Conservation (phyloP, 306 rosid genomes). For the Macrotyloma uniflorum region DNA sequence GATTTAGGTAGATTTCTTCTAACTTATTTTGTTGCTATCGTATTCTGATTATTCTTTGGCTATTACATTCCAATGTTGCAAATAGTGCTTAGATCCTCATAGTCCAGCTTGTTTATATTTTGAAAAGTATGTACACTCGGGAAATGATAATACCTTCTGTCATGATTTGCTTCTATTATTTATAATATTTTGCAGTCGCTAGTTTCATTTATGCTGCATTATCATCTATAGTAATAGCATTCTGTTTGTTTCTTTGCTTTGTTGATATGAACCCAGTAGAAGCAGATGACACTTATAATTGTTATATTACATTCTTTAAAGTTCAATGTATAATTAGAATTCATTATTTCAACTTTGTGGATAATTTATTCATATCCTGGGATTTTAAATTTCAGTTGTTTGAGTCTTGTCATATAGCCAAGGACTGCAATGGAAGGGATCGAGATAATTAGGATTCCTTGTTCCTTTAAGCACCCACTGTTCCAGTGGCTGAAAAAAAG, state of each 20-base stretch:
- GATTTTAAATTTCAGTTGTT: background rate
- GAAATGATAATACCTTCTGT: background rate
- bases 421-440: background rate
- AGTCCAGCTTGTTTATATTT: background rate
- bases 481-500: background rate
- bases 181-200: background rate
- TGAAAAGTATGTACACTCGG: background rate
- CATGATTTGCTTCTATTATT: background rate
- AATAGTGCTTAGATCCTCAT: background rate
- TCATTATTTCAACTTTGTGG: background rate
- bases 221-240: background rate
- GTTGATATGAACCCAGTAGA: background rate
- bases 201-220: background rate
- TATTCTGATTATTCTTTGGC: background rate
- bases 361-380: background rate
- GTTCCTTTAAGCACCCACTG: background rate
- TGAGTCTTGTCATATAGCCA: background rate
- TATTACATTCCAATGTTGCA: background rate
- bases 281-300: background rate
- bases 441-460: background rate
- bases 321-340: background rate
- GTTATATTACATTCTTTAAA: background rate
- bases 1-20: background rate
- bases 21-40: background rate
- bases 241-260: background rate